phyloP scores from a whole-genome alignment of 2,329 filamentous ascomycete genomes.

The Mariannaea sp. region DNA sequence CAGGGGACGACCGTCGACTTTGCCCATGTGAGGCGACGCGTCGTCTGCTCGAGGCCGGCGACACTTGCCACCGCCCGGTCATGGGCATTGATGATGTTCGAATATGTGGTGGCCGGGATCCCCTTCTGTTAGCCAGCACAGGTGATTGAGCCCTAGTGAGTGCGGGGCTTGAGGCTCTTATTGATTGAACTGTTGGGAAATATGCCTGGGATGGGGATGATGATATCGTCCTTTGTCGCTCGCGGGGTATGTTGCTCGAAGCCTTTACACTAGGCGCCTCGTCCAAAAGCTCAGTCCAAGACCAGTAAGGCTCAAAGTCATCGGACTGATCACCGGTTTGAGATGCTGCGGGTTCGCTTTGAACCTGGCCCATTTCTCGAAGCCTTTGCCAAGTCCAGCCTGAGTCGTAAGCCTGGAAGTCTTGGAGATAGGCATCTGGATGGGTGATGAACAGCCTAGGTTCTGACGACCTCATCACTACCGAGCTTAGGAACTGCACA shows the following conservation, averaged over 20 bases:
- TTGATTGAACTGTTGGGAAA: slow-evolving; percentile 31
- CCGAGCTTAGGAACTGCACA: slow-evolving; percentile 69
- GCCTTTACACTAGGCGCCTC: slow-evolving; percentile 54
- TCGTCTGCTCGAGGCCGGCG: slow-evolving; percentile 49
- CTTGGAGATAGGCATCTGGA: slow-evolving; percentile 74
- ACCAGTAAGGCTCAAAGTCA: slow-evolving; percentile 66
- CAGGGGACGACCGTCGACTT: slow-evolving; percentile 42
- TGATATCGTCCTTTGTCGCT: slow-evolving; percentile 46
- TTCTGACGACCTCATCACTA: slow-evolving; percentile 73
- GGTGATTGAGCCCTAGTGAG: slow-evolving; percentile 49
- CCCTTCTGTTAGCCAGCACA: slow-evolving; percentile 45
- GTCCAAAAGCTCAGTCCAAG: slow-evolving; percentile 68
- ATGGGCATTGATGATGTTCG: slow-evolving; percentile 60
- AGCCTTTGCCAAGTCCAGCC: slow-evolving; percentile 75
- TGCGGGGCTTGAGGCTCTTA: slow-evolving; percentile 40
- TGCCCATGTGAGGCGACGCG: slow-evolving; percentile 52
- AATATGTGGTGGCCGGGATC: slow-evolving; percentile 53
- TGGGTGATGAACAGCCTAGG: slow-evolving; percentile 78
- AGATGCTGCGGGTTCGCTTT: slow-evolving; percentile 48
- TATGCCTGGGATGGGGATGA: slow-evolving; percentile 48
- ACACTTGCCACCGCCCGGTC: slow-evolving; percentile 43
- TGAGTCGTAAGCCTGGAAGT: slow-evolving; percentile 55
- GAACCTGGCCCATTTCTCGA: slow-evolving; percentile 63
- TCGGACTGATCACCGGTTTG: slow-evolving; percentile 44
- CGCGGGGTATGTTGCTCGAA: slow-evolving; percentile 49